Evolutionary conservation across 2,329 filamentous ascomycete species (phyloP).

Genomic region (Decorospora gaudefroyi): DNA sequence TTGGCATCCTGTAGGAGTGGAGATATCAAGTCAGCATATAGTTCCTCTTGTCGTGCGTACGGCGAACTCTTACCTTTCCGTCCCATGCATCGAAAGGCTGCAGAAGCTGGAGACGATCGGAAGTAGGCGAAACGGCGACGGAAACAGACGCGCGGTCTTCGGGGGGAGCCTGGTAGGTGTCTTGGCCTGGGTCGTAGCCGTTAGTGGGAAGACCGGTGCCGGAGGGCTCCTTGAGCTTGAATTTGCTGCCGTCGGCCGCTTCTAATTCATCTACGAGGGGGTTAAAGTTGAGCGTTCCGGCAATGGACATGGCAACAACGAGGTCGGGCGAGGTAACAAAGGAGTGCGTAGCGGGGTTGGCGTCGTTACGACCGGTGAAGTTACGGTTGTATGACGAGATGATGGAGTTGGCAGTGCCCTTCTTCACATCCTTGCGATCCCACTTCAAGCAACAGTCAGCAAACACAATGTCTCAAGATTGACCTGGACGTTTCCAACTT

Average conservation of each 20-base stretch:
- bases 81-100: conserved; percentile 86
- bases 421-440: conserved; percentile 91
- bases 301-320: conserved; percentile 83
- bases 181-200: conserved; percentile 87
- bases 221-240: conserved; percentile 78
- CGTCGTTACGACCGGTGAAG: conserved; percentile 97
- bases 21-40: neutral
- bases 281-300: conserved; percentile 89
- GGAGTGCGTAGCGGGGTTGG: conserved; percentile 91
- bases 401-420: conserved; percentile 95
- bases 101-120: conserved; percentile 92
- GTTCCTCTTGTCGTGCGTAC: too few relatives aligned
- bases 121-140: conserved; percentile 84
- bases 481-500: conserved; percentile 12
- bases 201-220: conserved; percentile 77
- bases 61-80: too few relatives aligned
- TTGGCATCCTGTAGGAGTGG: too few relatives aligned
- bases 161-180: conserved; percentile 97
- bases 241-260: conserved; percentile 95
- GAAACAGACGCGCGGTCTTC: conserved; percentile 71
- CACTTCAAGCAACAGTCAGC: conserved; percentile 59
- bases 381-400: conserved; percentile 99
- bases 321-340: conserved; percentile 92
- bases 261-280: conserved; percentile 89
- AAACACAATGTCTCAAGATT: neutral